Base-by-base conservation (phyloP, 1,284 basidiomycete genomes). In the Rhodotorula sp. region DNA sequence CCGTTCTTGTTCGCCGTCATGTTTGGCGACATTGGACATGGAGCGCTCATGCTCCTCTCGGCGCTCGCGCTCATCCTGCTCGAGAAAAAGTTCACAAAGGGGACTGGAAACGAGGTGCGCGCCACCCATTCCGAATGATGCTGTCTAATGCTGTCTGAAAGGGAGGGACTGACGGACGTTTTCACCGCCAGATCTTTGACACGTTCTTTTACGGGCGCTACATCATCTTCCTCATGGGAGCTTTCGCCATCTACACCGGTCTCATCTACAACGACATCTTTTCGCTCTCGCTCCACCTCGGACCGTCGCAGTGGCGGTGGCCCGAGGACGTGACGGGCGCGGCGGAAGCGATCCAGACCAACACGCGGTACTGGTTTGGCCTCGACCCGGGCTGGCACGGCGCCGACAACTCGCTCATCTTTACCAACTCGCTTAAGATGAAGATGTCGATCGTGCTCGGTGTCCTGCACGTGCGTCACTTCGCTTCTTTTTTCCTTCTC, bases 351-450 rank as follows among this genome's bases (percentile, higher is more conserved):
- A 79, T 84, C 10, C 78, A 85, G 31, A 91, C 86, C 69, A 90
- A 90, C 5, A 84, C 86, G 77, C 85, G 88, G 49, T 99, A 99
- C 84, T 88, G 91, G 3, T 93, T 99, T 78, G 97, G 97, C 77
- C 83, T 99, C 76, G 97, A 99, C 82, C 94, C 96, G 59, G 89
- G 85, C 67, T 99, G 97, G 97, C 94, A 97, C 81, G 93, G 90
- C 49, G 87, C 95, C 15, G 92, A 94, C 78, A 99, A 99, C 81
- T 85, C 85, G 1, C 86, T 99, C 70, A 89, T 98, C 68, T 99
- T 99, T 82, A 92, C 91, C 74, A 99, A 99, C 83, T 98, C 95
- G 68, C 95, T 97, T 86, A 99, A 99, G 89, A 99, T 99, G 97
- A 99, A 99, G 86, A 95, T 99, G 93, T 93, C 93, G 23, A 91